Conservation (phyloP, 164 flowering plant species). For the Kalanchoe fedtschenkoi region DNA sequence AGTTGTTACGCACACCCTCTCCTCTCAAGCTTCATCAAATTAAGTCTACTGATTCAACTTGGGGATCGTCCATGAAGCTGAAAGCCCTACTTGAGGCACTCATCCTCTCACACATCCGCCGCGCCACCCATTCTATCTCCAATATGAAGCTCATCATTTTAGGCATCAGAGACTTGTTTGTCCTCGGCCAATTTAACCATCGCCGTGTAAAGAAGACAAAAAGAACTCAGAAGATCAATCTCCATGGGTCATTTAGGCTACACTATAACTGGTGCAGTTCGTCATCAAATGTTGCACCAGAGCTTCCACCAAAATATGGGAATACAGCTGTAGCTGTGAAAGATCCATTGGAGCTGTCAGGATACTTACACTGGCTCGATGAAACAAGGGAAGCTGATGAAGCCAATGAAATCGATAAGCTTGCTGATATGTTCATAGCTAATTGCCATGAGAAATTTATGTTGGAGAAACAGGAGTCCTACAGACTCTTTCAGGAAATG, state of each 20-base stretch:
- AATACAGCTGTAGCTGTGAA: constrained; percentile 7
- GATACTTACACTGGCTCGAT: constrained; percentile 73
- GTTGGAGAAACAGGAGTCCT: constrained; percentile 93
- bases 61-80: constrained; percentile 52
- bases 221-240: constrained; percentile 24
- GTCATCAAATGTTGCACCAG: constrained; percentile 48
- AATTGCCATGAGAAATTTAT: constrained; percentile 80
- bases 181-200: constrained; percentile 10
- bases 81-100: constrained; percentile 57
- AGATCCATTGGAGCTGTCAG: constrained; percentile 32
- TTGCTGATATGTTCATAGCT: constrained; percentile 86
- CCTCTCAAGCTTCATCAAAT: not conserved
- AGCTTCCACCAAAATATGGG: constrained; percentile 14
- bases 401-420: constrained; percentile 59
- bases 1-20: not conserved
- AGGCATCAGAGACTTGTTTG: constrained; percentile 29
- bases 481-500: constrained; percentile 86
- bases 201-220: constrained; percentile 17
- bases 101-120: constrained; percentile 41
- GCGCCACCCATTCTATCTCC: constrained; percentile 34
- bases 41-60: constrained; percentile 14
- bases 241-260: constrained; percentile 54
- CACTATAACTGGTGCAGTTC: constrained; percentile 85
- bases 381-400: constrained; percentile 25
- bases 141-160: constrained; percentile 45